Base-by-base conservation (phyloP, 2,329 filamentous ascomycete species). In the Fusarium foetens region DNA sequence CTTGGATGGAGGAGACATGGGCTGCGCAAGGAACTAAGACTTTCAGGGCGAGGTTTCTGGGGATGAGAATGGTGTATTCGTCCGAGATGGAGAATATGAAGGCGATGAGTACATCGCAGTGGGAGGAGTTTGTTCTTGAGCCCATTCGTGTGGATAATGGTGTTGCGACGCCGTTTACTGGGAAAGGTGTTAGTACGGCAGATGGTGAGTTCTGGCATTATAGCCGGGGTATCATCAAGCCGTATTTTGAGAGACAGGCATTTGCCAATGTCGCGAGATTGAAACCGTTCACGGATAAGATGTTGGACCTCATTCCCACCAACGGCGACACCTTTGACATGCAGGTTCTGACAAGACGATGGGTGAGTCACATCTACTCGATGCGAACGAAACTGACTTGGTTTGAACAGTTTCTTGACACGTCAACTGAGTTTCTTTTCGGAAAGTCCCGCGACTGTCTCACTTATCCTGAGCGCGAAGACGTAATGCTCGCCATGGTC, bases 11-110 rank as follows among this genome's bases (percentile, higher is more conserved):
- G 17, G 42, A 72, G 5, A 55, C 58, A 13, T 61, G 58, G 58
- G 58, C 58, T 7, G 25, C 58, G 2, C 58, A 61, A 8, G 31
- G 49, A 13, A 55, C 58, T 4, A 75, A 75, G 39, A 75, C 73
- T 0, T 75, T 75, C 52, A 62, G 63, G 13, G 66, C 73, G n/a
- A 73, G 65, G 17, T 75, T 74, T 58, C 66, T 69, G 45, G 74
- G 74, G 13, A 62, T 64, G 55, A 59, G 69, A 2, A 66, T 68
- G 66, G 70, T 75, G 42, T 74, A 68, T 55, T 70, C 72, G 3
- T 72, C 51, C n/a, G 71, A 75, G 53, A 65, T 67, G 46, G 71
- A 75, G 36, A 72, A 70, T 49, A 62, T 75, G 54, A 75, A 75
- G 35, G 71, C 69, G 4, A 70, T 75, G 66, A 72, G 68, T 7